A percentile compares a stretch with the other conserved stretches of the same genome.
These are phyloP conservation scores for Blepharisma undulans DNA, from an alignment of 169 alveolate species.

Conservation along the genomic window DNA sequence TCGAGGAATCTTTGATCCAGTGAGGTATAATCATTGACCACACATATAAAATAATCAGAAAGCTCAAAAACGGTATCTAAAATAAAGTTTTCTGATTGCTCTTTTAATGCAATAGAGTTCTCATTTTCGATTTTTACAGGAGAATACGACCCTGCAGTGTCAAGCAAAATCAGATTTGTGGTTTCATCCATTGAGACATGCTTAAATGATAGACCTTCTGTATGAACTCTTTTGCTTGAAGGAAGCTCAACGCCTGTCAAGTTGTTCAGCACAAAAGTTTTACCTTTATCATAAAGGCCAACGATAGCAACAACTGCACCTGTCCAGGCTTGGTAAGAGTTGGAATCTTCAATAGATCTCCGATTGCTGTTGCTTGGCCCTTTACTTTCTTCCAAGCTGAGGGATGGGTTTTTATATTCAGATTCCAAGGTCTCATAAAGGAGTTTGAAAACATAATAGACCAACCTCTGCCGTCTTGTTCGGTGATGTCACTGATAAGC, in stretches of 20 bases:
- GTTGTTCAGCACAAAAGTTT: slow-evolving; percentile 42
- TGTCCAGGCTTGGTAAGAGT: too few species aligned
- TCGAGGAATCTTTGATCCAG: slow-evolving; percentile 40
- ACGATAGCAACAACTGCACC: slow-evolving; percentile 42
- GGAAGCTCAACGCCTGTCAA: not conserved
- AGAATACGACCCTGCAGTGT: slow-evolving; percentile 44
- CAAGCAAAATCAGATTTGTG: slow-evolving; percentile 36
- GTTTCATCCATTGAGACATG: not conserved
- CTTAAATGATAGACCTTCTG: not conserved
- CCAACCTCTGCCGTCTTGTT: too few species aligned
- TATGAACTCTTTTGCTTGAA: slow-evolving; percentile 22
- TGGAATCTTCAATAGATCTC: too few species aligned
- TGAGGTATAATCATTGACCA: slow-evolving; percentile 48
- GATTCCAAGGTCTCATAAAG: too few species aligned
- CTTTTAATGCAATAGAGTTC: slow-evolving; percentile 21
- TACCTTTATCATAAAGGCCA: slow-evolving; percentile 45
- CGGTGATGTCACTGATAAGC: too few species aligned
- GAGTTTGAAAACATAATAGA: too few species aligned
- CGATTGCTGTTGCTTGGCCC: too few species aligned
- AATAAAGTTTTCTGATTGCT: slow-evolving; percentile 41
- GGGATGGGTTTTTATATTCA: not conserved
- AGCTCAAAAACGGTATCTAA: slow-evolving; percentile 40
- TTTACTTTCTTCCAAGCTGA: slow-evolving; percentile 30
- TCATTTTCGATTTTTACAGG: slow-evolving; percentile 47
- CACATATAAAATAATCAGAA: slow-evolving; percentile 44